Base-by-base conservation (phyloP, 345 rosid species). In the Fremontodendron californicum region DNA sequence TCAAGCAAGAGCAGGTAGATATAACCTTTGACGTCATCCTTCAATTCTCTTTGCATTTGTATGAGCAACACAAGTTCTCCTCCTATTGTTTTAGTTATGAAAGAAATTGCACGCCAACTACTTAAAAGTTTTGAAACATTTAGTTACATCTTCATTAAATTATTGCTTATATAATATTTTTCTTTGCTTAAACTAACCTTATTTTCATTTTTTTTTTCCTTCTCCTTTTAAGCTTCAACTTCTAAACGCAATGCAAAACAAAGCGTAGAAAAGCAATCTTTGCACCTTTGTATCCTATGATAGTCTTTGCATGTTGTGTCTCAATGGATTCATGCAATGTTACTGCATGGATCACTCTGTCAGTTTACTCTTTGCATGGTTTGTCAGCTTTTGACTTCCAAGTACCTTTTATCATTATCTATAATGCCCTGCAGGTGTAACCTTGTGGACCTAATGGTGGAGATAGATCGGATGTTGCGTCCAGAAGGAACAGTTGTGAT, bases 391-490 rank as follows among this genome's bases (percentile, higher is more conserved):
- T 57, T 43, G 52, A 55, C 21, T 16, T 51, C 15, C 15, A 62
- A 57, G 52, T 39, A 16, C 51, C 31, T 57, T 29, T 29, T n/a
- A 43, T 77, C 19, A 55, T 49, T 58, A 18, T 6, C 74, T 79
- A 18, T 75, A 42, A 48, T 54, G 39, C 23, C 31, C 31, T 83
- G 81, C 90, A 95, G 99, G 86, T 96, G 99, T 88, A 86, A 83
- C 83, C 87, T 96, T 49, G 96, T 90, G 71, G 97, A 93, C 84
- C 65, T 96, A 67, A 86, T 96, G 91, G 93, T 93, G 61, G 99
- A 96, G 87, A 91, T 96, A 88, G 99, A 96, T 73, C 80, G 99
- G 37, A 92, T 93, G 65, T 69, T 96, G 84, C 98, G 97, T 57
- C 97, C 98, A 18, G 90, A 87, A 78, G 99, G 97, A 62, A 91